A percentile compares a stretch with the other conserved stretches of the same genome.
phyloP scores from a whole-genome alignment of 176 grass and related monocot species.

The Rhynchospora breviuscula region DNA sequence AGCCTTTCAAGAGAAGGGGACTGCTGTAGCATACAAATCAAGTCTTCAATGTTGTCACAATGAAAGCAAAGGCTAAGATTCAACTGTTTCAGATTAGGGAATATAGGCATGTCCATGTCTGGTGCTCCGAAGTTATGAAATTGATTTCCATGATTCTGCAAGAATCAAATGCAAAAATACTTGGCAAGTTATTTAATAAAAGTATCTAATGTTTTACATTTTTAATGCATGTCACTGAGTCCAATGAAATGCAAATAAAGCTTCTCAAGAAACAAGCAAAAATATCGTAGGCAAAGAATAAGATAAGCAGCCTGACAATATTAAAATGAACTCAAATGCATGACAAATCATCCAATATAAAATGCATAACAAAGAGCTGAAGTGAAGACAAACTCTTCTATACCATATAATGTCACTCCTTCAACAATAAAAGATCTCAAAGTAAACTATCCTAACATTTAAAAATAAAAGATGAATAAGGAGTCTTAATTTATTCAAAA shows the following conservation, averaged over 20 bases:
- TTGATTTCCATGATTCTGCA: neutral
- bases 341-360: neutral
- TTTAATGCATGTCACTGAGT: too few species aligned
- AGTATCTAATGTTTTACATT: too few species aligned
- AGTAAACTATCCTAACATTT: too few species aligned
- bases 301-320: neutral
- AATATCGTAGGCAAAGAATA: neutral
- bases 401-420: too few species aligned
- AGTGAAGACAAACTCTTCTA: too few species aligned
- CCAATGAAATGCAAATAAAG: too few species aligned
- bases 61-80: neutral
- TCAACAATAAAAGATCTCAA: too few species aligned
- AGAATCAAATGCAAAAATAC: neutral
- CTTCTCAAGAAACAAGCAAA: neutral
- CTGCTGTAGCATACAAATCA: slow-evolving; percentile 5
- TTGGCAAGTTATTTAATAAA: neutral
- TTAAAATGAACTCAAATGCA: neutral
- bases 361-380: too few species aligned
- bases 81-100: slow-evolving; percentile 9
- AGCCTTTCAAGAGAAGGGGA: slow-evolving; percentile 2
- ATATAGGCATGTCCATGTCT: neutral
- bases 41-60: slow-evolving; percentile 1
- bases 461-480: too few species aligned
- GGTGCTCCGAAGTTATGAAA: neutral
- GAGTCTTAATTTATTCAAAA: neutral